Conservation (phyloP, 139 green algal species). For the Coelastrella sp. region DNA sequence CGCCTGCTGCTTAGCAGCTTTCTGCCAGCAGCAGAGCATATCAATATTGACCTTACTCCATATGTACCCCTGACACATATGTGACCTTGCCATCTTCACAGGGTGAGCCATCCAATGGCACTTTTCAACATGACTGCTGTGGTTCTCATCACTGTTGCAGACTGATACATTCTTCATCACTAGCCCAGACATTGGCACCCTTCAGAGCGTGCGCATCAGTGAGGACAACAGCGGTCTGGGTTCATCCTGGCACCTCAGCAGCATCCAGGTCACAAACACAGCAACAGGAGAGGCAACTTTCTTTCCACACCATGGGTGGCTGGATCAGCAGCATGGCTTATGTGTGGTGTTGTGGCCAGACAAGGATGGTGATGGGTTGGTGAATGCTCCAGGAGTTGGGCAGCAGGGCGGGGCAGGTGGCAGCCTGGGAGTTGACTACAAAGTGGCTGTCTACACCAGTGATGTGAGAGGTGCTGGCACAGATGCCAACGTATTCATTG, state of each 20-base stretch:
- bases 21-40: too few relatives aligned
- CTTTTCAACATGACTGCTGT: slow-evolving; percentile 9
- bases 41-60: too few relatives aligned
- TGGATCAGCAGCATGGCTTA: slow-evolving; percentile 27
- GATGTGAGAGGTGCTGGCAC: slow-evolving; percentile 64
- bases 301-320: slow-evolving; percentile 44
- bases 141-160: slow-evolving; percentile 19
- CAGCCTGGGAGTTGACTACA: slow-evolving; percentile 52
- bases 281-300: background rate
- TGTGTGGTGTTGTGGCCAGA: slow-evolving; percentile 36
- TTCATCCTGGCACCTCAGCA: slow-evolving; percentile 52
- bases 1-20: too few relatives aligned
- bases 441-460: slow-evolving; percentile 58
- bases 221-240: slow-evolving; percentile 64
- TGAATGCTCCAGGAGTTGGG: background rate
- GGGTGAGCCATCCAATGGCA: background rate
- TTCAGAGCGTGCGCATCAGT: slow-evolving; percentile 57
- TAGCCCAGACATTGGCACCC: slow-evolving; percentile 57
- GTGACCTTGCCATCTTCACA: too few relatives aligned
- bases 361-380: slow-evolving; percentile 19
- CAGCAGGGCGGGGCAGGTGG: background rate
- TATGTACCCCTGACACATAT: background rate
- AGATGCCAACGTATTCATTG: slow-evolving; percentile 67
- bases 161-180: slow-evolving; percentile 69
- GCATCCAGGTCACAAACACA: slow-evolving; percentile 36